Evolutionary conservation across 768 basidiomycete species (phyloP), one percentile per base, ranked within the genome.

Genomic region (Leucosporidium creatinivorum): DNA sequence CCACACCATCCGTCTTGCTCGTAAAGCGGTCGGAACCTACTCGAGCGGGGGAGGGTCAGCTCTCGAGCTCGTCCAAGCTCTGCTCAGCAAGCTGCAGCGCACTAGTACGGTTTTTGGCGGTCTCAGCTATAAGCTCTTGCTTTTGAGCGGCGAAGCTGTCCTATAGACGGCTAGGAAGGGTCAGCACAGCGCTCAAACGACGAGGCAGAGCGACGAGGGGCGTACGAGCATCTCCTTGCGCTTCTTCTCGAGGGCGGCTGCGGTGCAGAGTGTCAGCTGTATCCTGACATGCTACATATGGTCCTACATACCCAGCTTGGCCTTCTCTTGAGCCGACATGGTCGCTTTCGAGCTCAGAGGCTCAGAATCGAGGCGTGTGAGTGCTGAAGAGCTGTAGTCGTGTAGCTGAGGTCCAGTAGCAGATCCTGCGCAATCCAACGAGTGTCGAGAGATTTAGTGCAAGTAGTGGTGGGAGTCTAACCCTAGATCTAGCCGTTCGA

Each of bases 1-100:
- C 93, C 83, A 97, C 86, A 13, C 89, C 92, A 77, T 97, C 93
- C 79, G 91, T 86, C 78, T 94, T 91, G 4, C 90, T 89, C 39
- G 93, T 89, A 79, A 98, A 98, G 69, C 93, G 89, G 77, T 89
- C 87, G 3, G 85, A 79, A 0, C 91, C 91, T 8, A 91, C 15
- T 1, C 8, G 15, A 44, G 39, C 39, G 39, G 15, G 33, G 8
- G 39, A 44, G 39, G 8, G 39, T 44, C 13, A 44, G 39, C 39
- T 44, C 39, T 44, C 6, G 8, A 44, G 3, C 15, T n/a, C 8
- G 8, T 44, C 13, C 15, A 13, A 44, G 39, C 39, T 44, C 39
- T 10, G 6, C 4, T 4, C 5, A 12, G 4, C 9, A 28, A 28
- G 52, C 26, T 13, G 51, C 7, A 17, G 25, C 52, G 7, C 52